Base-by-base conservation (phyloP, 106 monocot species). In the Dendrobium catenatum region DNA sequence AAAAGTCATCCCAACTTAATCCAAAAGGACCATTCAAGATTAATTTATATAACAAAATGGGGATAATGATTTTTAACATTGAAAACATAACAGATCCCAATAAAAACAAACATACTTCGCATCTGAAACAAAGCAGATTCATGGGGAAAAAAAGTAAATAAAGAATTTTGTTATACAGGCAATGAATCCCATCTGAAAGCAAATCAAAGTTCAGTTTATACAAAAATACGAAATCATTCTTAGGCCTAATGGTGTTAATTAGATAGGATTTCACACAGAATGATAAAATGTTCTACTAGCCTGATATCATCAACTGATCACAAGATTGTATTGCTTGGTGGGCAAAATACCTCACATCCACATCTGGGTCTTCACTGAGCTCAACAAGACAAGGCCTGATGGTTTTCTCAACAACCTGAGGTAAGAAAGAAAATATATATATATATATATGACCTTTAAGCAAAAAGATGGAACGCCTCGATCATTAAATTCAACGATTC, bases 281-380 rank as follows among this genome's bases (percentile, higher is more conserved):
- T 44, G 6, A 7, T 8, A 42, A n/a, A 74, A 20, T 27, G 27
- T 27, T 51, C 10, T 15, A 6, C 27, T 49, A 76, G 24, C 80
- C 84, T 2, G 95, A 85, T 80, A 93, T 89, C 91, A 93, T 86
- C 24, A 91, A 58, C 72, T 88, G 89, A 79, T 93, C 87, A 43
- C 93, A 93, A 56, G 91, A 84, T 48, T 93, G 86, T 6, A 93
- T 86, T 11, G 95, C 93, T 75, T 91, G 89, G 66, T 75, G 75
- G 5, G 95, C 93, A 66, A 88, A 96, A 58, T 86, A 96, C 75
- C 95, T 89, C 17, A 96, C 95, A 81, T 96, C 95, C 55, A 93
- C 95, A 83, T 96, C 95, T 24, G 93, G 88, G 68, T 96, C 96
- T 81, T 96, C 96, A 42, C 84, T 90, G 31, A 96, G 89, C 81